phyloP scores from a whole-genome alignment of 2,329 filamentous ascomycete species.

The Fusarium oligoseptatum region DNA sequence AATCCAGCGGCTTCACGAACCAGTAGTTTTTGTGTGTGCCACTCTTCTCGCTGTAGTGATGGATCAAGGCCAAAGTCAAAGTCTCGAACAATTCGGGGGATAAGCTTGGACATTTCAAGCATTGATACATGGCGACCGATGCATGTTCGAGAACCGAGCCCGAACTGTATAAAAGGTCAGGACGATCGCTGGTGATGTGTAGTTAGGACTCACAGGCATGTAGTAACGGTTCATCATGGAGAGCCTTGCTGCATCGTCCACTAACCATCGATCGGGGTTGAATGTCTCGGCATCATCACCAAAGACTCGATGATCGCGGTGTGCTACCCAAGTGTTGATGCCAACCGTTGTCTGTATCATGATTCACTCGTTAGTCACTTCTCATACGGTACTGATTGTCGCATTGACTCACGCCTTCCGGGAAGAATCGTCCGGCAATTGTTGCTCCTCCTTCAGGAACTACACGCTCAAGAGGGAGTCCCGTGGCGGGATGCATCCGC shows the following conservation, averaged over 20 bases:
- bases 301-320: conserved; percentile 32
- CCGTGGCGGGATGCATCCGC: conserved; percentile 39
- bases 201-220: conserved; percentile 30
- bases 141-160: conserved; percentile 39
- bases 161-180: conserved; percentile 37
- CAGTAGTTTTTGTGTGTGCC: conserved; percentile 33
- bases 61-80: conserved; percentile 35
- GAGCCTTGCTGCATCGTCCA: not conserved
- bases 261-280: conserved; percentile 37
- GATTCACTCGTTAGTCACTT: not conserved
- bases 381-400: no score
- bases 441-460: conserved; percentile 36
- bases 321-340: conserved; percentile 42
- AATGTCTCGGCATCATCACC: conserved; percentile 35
- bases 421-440: conserved; percentile 34
- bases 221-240: conserved; percentile 41
- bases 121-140: conserved; percentile 43
- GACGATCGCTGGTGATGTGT: fast-evolving
- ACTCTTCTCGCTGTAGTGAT: not conserved
- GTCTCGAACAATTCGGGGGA: conserved; percentile 37
- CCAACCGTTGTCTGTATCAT: conserved; percentile 33
- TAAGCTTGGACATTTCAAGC: conserved; percentile 44
- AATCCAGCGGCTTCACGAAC: conserved; percentile 38
- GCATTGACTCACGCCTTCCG: conserved; percentile 26
- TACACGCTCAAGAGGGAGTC: conserved; percentile 34